Conservation (phyloP, 2,329 filamentous ascomycete species). For the Madurella fahalii region DNA sequence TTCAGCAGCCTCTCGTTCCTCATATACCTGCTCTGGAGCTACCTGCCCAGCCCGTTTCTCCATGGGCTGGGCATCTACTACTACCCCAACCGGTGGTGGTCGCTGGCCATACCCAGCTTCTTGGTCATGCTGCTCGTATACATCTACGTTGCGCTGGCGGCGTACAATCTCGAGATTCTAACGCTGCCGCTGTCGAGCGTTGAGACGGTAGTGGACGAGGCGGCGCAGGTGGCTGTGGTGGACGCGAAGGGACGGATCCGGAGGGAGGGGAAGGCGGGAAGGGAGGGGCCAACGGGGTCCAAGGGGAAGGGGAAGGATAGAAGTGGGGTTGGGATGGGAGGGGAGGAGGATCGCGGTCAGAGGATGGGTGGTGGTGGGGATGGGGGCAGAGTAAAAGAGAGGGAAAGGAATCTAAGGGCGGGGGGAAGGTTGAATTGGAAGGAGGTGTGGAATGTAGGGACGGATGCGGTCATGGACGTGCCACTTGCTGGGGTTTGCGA, state of each 20-base stretch:
- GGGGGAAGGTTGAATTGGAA: constrained; percentile 61
- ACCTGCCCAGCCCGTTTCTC: constrained; percentile 85
- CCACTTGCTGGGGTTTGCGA: constrained; percentile 93
- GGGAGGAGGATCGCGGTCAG: constrained; percentile 26
- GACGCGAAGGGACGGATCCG: constrained; percentile 61
- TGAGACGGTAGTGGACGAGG: constrained; percentile 89
- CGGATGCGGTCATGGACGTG: constrained; percentile 96
- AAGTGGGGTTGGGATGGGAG: constrained; percentile 27
- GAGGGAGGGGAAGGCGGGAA: constrained; percentile 34
- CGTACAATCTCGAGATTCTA: constrained; percentile 85
- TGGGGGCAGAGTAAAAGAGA: constrained; percentile 24
- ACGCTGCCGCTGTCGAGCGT: constrained; percentile 75
- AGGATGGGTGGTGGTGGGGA: not conserved
- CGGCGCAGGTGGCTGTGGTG: constrained; percentile 78
- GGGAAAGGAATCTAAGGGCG: constrained; percentile 32
- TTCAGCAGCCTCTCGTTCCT: constrained; percentile 79
- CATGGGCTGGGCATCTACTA: constrained; percentile 93
- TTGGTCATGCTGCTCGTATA: constrained; percentile 84
- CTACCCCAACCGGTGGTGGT: constrained; percentile 98
- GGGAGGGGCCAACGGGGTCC: constrained; percentile 35
- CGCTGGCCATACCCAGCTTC: constrained; percentile 84
- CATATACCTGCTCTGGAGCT: constrained; percentile 74
- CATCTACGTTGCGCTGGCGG: constrained; percentile 87
- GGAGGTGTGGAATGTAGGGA: constrained; percentile 83
- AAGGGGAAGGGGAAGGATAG: constrained; percentile 34